Evolutionary conservation across 805 yeast genomes (phyloP).

Genomic region (Metschnikowia anglica): DNA sequence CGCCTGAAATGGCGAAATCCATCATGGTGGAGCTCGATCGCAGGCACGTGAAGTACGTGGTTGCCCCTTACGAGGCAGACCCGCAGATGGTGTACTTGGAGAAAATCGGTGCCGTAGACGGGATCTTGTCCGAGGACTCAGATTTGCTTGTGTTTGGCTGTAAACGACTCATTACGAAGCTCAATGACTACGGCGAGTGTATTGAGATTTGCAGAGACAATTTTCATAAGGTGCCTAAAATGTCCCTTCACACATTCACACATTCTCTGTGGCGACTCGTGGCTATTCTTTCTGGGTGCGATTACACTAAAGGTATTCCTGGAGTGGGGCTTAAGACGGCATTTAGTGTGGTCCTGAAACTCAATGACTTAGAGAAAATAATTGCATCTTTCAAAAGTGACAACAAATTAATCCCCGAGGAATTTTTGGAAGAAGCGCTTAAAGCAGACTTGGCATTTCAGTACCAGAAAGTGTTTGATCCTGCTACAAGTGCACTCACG

Average conservation of each 20-base stretch:
- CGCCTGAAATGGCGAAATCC: slow-evolving; percentile 88
- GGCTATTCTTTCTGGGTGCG: slow-evolving; percentile 95
- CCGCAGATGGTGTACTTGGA: slow-evolving; percentile 94
- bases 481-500: slow-evolving; percentile 45
- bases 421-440: slow-evolving; percentile 57
- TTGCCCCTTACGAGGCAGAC: slow-evolving; percentile 98
- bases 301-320: slow-evolving; percentile 83
- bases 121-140: slow-evolving; percentile 90
- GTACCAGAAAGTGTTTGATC: slow-evolving; percentile 84
- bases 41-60: slow-evolving; percentile 64
- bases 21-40: slow-evolving; percentile 69
- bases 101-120: slow-evolving; percentile 69
- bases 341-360: slow-evolving; percentile 53
- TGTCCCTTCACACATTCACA: slow-evolving; percentile 50
- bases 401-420: slow-evolving; percentile 58
- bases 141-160: slow-evolving; percentile 92
- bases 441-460: slow-evolving; percentile 78
- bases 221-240: slow-evolving; percentile 49
- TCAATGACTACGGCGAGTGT: slow-evolving; percentile 73
- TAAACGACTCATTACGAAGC: slow-evolving; percentile 68
- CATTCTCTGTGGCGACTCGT: slow-evolving; percentile 64
- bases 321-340: slow-evolving; percentile 83
- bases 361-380: slow-evolving; percentile 53
- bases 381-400: slow-evolving; percentile 57
- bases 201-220: slow-evolving; percentile 62